Evolutionary conservation across 768 basidiomycete genomes (phyloP), one percentile per base, ranked within the genome.

Genomic region (Tulasnella sp.): DNA sequence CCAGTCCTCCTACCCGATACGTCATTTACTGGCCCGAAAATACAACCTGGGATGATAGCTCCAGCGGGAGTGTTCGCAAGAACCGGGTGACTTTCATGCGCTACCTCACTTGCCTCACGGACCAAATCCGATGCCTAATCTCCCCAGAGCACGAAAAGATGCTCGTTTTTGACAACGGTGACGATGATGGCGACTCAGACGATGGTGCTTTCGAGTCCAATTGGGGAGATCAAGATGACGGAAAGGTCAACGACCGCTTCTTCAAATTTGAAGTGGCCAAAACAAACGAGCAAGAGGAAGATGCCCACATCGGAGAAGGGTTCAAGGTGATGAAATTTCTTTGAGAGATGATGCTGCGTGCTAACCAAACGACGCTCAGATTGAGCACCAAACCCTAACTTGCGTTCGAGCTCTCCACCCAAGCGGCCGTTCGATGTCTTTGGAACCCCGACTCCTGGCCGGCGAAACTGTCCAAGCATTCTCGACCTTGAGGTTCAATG

Each of bases 31-130:
- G 91, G 91, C 91, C 91, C 0, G 90, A 92, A n/a, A 71, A 79
- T 7, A 74, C 78, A 8, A 78, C 77, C 24, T 92, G 91, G 91
- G 82, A 88, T 44, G 90, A 91, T 82, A 84, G 85, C 19, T 87
- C 89, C 0, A 39, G 10, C 40, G 48, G 48, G 27, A 52, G 27
- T 24, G 86, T 89, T 72, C 82, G 85, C 39, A 86, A 88, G 2
- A 92, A 91, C 83, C 86, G 91, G 8, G 85, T 88, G 1, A 90
- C 90, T 0, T 92, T 92, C 81, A 91, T 92, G 89, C 84, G 91
- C 73, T 92, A 92, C 81, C 87, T 92, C 21, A 90, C 87, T 1
- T 90, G 90, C 83, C 86, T 91, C 56, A 84, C 88, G 18, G 90
- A 92, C 80, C 91, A 92, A 83, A 82, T 89, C 1, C 82, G 88